Percentiles rank a stretch among this genome's conserved stretches.
phyloP scores from a whole-genome alignment of 768 basidiomycete genomes.

The Coprinellus aureogranulatus region DNA sequence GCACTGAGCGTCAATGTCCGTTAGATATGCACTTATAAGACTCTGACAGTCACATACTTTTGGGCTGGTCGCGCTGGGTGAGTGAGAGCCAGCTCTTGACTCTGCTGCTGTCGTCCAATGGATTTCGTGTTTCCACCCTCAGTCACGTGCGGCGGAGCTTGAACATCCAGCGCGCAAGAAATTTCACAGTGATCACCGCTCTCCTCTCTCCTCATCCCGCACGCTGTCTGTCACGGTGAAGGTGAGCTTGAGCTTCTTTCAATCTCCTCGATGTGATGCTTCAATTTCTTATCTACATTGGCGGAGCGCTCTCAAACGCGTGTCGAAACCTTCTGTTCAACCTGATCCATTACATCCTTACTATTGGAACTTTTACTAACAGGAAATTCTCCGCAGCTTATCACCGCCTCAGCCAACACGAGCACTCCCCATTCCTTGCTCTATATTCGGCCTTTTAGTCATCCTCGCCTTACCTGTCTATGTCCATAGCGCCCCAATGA shows the following conservation, averaged over 20 bases:
- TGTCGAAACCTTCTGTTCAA: constrained; percentile 31
- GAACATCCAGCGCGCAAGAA: no score
- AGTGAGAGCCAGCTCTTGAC: background rate
- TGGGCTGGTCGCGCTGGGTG: background rate
- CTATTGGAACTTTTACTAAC: constrained; percentile 3
- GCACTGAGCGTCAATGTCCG: constrained; percentile 44
- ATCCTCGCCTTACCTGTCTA: constrained; percentile 13
- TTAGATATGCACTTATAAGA: background rate
- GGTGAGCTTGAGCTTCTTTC: constrained; percentile 16
- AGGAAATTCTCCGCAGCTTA: background rate
- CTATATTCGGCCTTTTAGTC: constrained; percentile 6
- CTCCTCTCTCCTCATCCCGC: background rate
- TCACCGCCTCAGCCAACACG: background rate
- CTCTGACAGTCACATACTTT: background rate
- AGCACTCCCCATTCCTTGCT: background rate
- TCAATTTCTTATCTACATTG: constrained; percentile 84
- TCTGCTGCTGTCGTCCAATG: background rate
- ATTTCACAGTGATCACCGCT: no score
- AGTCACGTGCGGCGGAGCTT: background rate
- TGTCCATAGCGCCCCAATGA: constrained; percentile 60
- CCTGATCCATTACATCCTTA: constrained; percentile 25
- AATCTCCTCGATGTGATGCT: constrained; percentile 49
- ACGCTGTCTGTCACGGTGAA: background rate
- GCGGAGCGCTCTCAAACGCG: constrained; percentile 58
- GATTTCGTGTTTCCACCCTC: no score